These are phyloP conservation scores for Curvularia spicifera DNA, from an alignment of 2,329 filamentous ascomycete species.

Conservation along the genomic window DNA sequence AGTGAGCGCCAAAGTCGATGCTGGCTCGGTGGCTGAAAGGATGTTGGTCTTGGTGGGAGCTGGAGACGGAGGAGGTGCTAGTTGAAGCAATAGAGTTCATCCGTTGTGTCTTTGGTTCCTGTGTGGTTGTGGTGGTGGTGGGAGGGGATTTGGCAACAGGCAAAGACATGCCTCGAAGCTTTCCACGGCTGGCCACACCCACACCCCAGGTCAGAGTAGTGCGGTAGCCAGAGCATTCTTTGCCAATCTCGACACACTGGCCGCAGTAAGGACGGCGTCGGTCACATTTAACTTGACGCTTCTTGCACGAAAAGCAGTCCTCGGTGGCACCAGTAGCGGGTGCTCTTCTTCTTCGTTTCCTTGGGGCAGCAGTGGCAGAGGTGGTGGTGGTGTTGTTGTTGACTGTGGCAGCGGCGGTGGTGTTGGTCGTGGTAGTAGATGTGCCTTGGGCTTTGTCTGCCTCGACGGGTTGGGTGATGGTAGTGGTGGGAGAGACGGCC, in stretches of 20 bases:
- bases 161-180: constrained; percentile 86
- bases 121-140: constrained; percentile 20
- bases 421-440: constrained; percentile 27
- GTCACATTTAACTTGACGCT: constrained; percentile 84
- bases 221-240: constrained; percentile 95
- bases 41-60: constrained; percentile 34
- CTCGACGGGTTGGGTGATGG: constrained; percentile 43
- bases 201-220: constrained; percentile 97
- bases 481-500: constrained; percentile 43
- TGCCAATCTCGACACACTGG: constrained; percentile 88
- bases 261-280: constrained; percentile 92
- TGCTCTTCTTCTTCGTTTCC: constrained; percentile 82
- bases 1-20: constrained; percentile 44
- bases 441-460: constrained; percentile 41
- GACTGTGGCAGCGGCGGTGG: constrained; percentile 30
- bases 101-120: constrained; percentile 39
- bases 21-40: constrained; percentile 40
- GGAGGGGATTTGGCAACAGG: constrained; percentile 60
- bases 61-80: constrained; percentile 26
- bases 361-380: constrained; percentile 46
- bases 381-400: constrained; percentile 23
- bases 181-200: constrained; percentile 92
- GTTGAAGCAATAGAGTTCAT: constrained; percentile 32
- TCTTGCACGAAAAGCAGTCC: constrained; percentile 93
- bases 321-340: constrained; percentile 87